Conservation (phyloP, 1,284 basidiomycete species). For the Fereydounia khargensis region DNA sequence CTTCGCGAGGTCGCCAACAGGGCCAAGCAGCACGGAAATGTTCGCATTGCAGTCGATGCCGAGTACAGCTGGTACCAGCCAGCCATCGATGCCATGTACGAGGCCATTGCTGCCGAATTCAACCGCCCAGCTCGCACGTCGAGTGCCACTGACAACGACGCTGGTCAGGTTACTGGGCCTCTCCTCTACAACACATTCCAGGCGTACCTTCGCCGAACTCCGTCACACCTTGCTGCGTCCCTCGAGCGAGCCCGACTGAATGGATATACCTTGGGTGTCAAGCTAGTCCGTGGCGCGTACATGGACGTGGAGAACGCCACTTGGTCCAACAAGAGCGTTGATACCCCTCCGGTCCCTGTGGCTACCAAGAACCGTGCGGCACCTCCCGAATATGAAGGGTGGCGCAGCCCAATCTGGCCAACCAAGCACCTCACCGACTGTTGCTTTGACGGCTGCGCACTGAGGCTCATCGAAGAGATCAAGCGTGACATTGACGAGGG, state of each 20-base stretch:
- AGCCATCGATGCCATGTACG: slow-evolving; percentile 50
- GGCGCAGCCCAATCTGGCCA: slow-evolving; percentile 60
- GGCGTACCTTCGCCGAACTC: slow-evolving; percentile 63
- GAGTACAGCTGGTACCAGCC: slow-evolving; percentile 51
- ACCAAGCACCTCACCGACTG: slow-evolving; percentile 70
- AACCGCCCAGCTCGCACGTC: slow-evolving; percentile 14
- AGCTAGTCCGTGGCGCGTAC: slow-evolving; percentile 93
- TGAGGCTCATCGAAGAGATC: slow-evolving; percentile 67
- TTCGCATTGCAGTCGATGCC: slow-evolving; percentile 45
- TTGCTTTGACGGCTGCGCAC: slow-evolving; percentile 72
- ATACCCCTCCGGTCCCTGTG: slow-evolving; percentile 37
- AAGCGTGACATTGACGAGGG: slow-evolving; percentile 40
- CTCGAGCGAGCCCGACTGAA: slow-evolving; percentile 70
- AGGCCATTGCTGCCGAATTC: slow-evolving; percentile 44
- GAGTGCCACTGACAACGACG: no score
- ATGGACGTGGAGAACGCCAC: slow-evolving; percentile 69
- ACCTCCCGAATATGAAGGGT: slow-evolving; percentile 14
- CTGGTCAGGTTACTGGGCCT: slow-evolving; percentile 28
- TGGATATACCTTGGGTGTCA: slow-evolving; percentile 81
- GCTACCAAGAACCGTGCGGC: slow-evolving; percentile 17
- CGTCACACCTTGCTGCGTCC: slow-evolving; percentile 67
- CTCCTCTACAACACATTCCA: slow-evolving; percentile 51
- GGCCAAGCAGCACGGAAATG: slow-evolving; percentile 36
- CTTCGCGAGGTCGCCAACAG: slow-evolving; percentile 28
- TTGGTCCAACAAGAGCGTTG: slow-evolving; percentile 48